Percentiles rank a stretch among this genome's conserved stretches.
phyloP scores from a whole-genome alignment of 2,329 filamentous ascomycete species.

The Tolypocladium pustulatum region DNA sequence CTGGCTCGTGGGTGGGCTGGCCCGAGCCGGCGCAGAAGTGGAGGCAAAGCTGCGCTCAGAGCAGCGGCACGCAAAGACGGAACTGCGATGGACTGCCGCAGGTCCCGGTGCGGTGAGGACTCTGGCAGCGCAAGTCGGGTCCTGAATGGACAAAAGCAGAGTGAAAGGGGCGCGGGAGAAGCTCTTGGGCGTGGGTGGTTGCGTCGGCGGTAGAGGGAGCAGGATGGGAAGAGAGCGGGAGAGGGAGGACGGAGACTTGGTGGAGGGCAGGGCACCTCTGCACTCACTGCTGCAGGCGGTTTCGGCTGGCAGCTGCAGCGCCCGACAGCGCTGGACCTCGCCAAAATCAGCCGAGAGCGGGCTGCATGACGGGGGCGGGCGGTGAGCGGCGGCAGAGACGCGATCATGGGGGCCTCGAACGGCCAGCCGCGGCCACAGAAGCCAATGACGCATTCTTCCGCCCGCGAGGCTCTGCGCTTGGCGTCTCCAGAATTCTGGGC shows the following conservation, averaged over 20 bases:
- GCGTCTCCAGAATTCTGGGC: not conserved
- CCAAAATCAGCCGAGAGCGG: conserved; percentile 7
- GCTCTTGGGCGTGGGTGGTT: not conserved
- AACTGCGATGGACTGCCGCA: not conserved
- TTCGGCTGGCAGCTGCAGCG: conserved; percentile 5
- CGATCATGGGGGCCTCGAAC: conserved; percentile 10
- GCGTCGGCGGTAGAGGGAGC: not conserved
- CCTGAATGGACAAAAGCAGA: not conserved
- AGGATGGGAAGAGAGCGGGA: not conserved
- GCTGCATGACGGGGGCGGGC: conserved; percentile 19
- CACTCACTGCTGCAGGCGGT: conserved; percentile 1
- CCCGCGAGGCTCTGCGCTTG: conserved; percentile 9
- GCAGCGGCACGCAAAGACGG: not conserved
- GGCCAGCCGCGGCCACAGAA: conserved; percentile 8
- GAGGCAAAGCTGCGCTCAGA: not conserved
- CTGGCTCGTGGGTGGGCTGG: not conserved
- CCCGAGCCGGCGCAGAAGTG: not conserved
- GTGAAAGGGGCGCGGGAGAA: not conserved
- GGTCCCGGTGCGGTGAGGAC: not conserved
- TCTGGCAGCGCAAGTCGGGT: not conserved
- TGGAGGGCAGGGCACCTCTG: not conserved
- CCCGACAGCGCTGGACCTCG: conserved; percentile 3
- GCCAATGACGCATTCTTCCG: conserved; percentile 22
- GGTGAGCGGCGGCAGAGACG: conserved; percentile 20
- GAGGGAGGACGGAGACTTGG: not conserved